phyloP scores from a whole-genome alignment of 1,139 yeast genomes.

The Suhomyces panamericanus region DNA sequence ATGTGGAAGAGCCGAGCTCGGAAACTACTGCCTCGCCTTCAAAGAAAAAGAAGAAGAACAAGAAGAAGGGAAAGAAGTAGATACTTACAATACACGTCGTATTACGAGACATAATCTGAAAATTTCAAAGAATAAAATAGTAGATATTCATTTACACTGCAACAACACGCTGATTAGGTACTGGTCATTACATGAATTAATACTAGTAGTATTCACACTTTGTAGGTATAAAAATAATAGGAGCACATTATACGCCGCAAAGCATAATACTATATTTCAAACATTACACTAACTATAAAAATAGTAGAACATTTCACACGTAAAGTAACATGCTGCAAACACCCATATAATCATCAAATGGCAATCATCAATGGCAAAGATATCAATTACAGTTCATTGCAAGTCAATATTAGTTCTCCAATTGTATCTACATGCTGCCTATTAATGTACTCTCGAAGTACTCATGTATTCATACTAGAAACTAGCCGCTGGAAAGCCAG shows the following conservation, averaged over 20 bases:
- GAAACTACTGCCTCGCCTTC: neutral
- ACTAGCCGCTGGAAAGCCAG: neutral
- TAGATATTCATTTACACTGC: too few relatives aligned
- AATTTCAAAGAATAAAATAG: too few relatives aligned
- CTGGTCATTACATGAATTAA: neutral
- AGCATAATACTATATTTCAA: too few relatives aligned
- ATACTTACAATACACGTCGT: conserved; percentile 4
- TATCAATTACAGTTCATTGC: too few relatives aligned
- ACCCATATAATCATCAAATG: too few relatives aligned
- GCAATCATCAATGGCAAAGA: too few relatives aligned
- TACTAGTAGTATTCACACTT: neutral
- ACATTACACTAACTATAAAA: too few relatives aligned
- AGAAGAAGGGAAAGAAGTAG: conserved; percentile 14
- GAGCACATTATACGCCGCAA: neutral
- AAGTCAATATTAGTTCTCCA: too few relatives aligned
- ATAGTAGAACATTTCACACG: too few relatives aligned
- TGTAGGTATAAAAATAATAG: conserved; percentile 2
- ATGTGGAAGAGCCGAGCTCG: conserved; percentile 4
- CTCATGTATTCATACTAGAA: neutral
- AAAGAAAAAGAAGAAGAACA: conserved; percentile 24
- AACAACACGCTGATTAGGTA: too few relatives aligned
- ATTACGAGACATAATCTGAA: neutral
- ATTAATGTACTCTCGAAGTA: conserved; percentile 9
- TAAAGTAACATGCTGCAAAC: too few relatives aligned
- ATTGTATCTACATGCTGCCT: neutral